phyloP scores from a whole-genome alignment of 805 yeast genomes.

The Wickerhamiella spandovensis region DNA sequence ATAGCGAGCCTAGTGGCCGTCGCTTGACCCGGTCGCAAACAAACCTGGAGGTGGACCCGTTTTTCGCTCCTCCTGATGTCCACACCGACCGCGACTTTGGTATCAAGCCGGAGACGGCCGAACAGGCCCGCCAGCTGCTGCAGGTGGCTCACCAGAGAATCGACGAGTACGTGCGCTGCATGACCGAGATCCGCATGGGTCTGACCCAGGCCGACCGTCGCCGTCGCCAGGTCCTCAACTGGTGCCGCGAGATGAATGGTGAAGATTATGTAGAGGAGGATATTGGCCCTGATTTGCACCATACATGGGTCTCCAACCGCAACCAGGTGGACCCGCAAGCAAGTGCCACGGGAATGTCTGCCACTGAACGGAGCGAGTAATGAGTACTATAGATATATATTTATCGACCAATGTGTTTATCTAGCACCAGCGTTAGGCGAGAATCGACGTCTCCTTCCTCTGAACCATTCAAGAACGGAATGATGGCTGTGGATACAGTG shows the following conservation, averaged over 20 bases:
- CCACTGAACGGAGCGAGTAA: constrained; percentile 4
- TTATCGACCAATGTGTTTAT: neutral
- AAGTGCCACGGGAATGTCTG: neutral
- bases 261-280: constrained; percentile 35
- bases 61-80: constrained; percentile 49
- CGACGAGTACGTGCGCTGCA: constrained; percentile 74
- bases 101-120: constrained; percentile 42
- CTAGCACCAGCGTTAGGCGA: neutral
- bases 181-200: constrained; percentile 61
- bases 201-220: constrained; percentile 66
- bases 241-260: constrained; percentile 81
- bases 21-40: neutral
- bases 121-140: constrained; percentile 55
- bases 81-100: constrained; percentile 38
- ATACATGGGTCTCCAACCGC: neutral
- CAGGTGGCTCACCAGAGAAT: constrained; percentile 72
- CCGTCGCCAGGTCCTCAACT: constrained; percentile 52
- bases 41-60: constrained; percentile 33
- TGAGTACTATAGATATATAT: neutral
- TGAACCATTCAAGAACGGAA: constrained; percentile 28
- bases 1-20: constrained; percentile 10
- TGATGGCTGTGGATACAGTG: constrained; percentile 36
- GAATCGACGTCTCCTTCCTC: neutral
- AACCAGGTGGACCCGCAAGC: neutral
- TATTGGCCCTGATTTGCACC: constrained; percentile 11